These are phyloP conservation scores for Boletales sp. DNA, from an alignment of 768 basidiomycete genomes.

Conservation along the genomic window DNA sequence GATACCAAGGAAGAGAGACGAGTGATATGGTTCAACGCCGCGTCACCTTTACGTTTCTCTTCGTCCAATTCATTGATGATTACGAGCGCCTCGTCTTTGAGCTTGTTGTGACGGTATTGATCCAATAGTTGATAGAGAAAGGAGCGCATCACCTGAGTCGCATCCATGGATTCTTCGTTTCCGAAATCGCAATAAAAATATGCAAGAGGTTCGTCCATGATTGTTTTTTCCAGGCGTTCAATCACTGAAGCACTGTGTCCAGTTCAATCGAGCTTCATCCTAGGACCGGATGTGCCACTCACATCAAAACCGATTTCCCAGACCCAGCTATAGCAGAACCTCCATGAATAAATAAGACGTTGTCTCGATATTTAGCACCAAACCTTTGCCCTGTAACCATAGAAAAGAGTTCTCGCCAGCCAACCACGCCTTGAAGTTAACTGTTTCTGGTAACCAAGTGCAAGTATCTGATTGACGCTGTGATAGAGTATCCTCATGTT, in stretches of 20 bases:
- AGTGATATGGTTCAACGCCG: too few relatives aligned
- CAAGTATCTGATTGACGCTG: conserved; percentile 1
- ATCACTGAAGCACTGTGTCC: not conserved
- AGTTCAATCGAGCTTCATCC: too few relatives aligned
- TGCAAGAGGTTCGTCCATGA: not conserved
- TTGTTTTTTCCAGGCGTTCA: not conserved
- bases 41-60: too few relatives aligned
- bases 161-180: not conserved
- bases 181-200: conserved; percentile 21
- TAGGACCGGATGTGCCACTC: not conserved
- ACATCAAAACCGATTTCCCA: conserved; percentile 16
- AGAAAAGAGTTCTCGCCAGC: not conserved
- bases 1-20: not conserved
- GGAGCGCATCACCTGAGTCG: conserved; percentile 5
- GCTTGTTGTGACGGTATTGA: not conserved
- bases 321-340: conserved; percentile 6
- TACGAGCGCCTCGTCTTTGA: not conserved
- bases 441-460: not conserved
- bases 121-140: conserved; percentile 14
- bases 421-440: not conserved
- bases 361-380: not conserved
- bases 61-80: too few relatives aligned
- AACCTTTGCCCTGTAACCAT: conserved; percentile 4
- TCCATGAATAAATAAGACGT: not conserved
- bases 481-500: not conserved